Evolutionary conservation across 139 green algal species (phyloP).

Genomic region (Zygnema circumcarinatum): DNA sequence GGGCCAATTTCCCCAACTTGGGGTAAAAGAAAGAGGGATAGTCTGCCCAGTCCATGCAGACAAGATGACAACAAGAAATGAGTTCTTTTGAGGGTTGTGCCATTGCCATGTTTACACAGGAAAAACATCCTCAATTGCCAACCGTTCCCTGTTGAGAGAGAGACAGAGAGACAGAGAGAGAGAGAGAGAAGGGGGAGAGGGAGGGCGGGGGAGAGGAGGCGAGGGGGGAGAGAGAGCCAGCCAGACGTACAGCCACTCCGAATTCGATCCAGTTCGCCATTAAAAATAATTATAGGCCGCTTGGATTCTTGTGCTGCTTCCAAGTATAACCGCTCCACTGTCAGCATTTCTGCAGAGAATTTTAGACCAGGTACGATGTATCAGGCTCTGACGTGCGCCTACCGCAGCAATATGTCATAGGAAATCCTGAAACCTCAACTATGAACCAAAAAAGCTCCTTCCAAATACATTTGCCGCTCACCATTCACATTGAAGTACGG

Average conservation of each 20-base stretch:
- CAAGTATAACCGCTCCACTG: conserved; percentile 73
- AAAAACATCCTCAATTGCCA: no score
- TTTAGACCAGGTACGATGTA: no score
- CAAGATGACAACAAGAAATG: no score
- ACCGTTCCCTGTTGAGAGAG: background rate
- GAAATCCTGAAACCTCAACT: no score
- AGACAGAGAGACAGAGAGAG: background rate
- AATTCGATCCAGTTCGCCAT: conserved; percentile 86
- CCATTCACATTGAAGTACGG: conserved; percentile 69
- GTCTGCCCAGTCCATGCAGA: conserved; percentile 64
- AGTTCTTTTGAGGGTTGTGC: no score
- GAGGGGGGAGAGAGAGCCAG: no score
- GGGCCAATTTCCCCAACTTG: conserved; percentile 75
- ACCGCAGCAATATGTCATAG: no score
- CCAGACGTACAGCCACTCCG: conserved; percentile 49
- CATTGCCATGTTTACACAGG: no score
- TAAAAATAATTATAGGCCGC: conserved; percentile 84
- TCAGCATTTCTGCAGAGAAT: conserved; percentile 77
- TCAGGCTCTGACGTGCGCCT: no score
- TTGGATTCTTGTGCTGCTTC: conserved; percentile 37
- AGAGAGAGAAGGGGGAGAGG: conserved; percentile 10
- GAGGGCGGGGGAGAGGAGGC: background rate
- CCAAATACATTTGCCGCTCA: no score
- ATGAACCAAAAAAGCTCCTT: no score
- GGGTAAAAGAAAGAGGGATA: conserved; percentile 84